A percentile compares a stretch with the other conserved stretches of the same genome.
phyloP scores from a whole-genome alignment of 2,329 filamentous ascomycete genomes.

The Phyllachora maydis region DNA sequence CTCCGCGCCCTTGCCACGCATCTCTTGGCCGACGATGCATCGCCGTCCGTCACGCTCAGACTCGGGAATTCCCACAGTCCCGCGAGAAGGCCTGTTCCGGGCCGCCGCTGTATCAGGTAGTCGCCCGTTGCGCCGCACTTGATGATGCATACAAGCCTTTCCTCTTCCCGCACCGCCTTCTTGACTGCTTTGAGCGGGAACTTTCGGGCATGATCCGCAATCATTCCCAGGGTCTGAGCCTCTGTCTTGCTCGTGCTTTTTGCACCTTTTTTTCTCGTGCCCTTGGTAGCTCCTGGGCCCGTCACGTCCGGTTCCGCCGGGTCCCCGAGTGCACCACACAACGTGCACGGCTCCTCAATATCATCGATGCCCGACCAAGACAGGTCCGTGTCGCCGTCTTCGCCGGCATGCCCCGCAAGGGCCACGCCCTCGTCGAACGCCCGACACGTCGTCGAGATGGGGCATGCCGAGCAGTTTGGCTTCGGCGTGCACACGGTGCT shows the following conservation, averaged over 20 bases:
- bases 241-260: conserved; percentile 3
- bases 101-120: conserved; percentile 27
- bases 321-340: conserved; percentile 26
- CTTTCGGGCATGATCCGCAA: conserved; percentile 22
- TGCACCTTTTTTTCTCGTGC: conserved; percentile 9
- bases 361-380: conserved; percentile 11
- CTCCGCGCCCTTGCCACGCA: no score
- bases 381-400: conserved; percentile 1
- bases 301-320: no score
- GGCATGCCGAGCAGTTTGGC: conserved; percentile 31
- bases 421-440: conserved; percentile 24
- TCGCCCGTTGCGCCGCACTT: conserved; percentile 17
- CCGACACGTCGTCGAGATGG: conserved; percentile 27
- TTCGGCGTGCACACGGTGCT: conserved; percentile 19
- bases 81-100: conserved; percentile 30
- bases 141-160: conserved; percentile 31
- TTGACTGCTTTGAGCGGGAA: conserved; percentile 30
- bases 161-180: conserved; percentile 28
- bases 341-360: conserved; percentile 26
- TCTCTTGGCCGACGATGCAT: no score
- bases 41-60: conserved; percentile 12
- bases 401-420: conserved; percentile 8
- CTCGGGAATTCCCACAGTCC: conserved; percentile 36
- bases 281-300: no score
- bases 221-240: conserved; percentile 10